These are phyloP conservation scores for Alternaria longipes DNA, from an alignment of 2,329 filamentous ascomycete genomes.

Conservation along the genomic window DNA sequence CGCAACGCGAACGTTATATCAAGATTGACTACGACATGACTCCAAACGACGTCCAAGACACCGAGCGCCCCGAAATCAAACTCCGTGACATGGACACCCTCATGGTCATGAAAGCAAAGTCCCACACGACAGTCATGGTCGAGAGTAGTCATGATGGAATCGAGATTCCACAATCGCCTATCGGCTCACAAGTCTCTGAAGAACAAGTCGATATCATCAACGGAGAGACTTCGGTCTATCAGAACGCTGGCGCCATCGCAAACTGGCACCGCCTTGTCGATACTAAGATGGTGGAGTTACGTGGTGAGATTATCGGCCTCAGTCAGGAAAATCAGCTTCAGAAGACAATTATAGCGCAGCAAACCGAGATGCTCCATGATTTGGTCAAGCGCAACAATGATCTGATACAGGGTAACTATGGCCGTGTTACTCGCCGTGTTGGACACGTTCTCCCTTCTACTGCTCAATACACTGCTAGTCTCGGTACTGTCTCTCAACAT, in stretches of 20 bases:
- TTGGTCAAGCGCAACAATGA: slow-evolving; percentile 1
- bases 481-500: background rate
- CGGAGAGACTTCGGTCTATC: slow-evolving; percentile 13
- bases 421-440: background rate
- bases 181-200: background rate
- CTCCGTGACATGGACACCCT: slow-evolving; percentile 23
- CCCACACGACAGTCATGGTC: background rate
- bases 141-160: background rate
- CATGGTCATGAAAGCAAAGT: slow-evolving; percentile 16
- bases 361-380: background rate
- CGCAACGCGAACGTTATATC: background rate
- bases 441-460: background rate
- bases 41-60: slow-evolving; percentile 16
- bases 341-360: background rate
- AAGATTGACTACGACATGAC: slow-evolving; percentile 25
- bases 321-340: background rate
- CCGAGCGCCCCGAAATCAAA: slow-evolving; percentile 3
- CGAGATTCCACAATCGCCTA: background rate
- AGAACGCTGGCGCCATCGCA: background rate
- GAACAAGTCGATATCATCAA: slow-evolving; percentile 7
- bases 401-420: background rate
- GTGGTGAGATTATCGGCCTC: background rate
- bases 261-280: background rate
- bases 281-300: slow-evolving; percentile 1
- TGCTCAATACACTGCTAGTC: background rate